Conservation (phyloP, 176 grass and related monocot genomes). For the Calamus simplicifolius region DNA sequence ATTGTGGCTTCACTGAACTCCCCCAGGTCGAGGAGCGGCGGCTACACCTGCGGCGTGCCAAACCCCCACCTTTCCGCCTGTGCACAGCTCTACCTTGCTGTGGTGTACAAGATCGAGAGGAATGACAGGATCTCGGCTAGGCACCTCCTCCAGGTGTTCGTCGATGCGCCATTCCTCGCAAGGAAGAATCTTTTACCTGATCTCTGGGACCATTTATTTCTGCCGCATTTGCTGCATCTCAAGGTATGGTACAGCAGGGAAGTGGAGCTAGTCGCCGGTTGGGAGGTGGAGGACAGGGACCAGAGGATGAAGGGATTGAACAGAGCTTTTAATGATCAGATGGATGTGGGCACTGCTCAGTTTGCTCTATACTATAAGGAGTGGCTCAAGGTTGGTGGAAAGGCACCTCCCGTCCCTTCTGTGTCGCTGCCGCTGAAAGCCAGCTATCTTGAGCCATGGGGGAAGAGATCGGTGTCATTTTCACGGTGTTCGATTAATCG, state of each 20-base stretch:
- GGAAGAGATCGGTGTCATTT: constrained; percentile 41
- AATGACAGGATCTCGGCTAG: constrained; percentile 63
- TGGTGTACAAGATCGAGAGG: constrained; percentile 84
- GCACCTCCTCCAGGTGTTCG: constrained; percentile 88
- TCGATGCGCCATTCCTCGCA: constrained; percentile 68
- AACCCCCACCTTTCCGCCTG: constrained; percentile 75
- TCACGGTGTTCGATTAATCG: constrained; percentile 54
- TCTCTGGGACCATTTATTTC: constrained; percentile 92
- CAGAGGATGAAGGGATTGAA: constrained; percentile 47
- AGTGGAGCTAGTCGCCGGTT: constrained; percentile 33
- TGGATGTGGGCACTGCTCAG: constrained; percentile 68
- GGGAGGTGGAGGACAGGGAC: constrained; percentile 30
- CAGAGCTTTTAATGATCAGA: constrained; percentile 70
- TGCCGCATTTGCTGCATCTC: constrained; percentile 87
- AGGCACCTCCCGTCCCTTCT: constrained; percentile 41
- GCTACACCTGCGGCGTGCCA: constrained; percentile 51
- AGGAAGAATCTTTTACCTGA: constrained; percentile 69
- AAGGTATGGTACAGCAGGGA: constrained; percentile 81
- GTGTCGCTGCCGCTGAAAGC: constrained; percentile 57
- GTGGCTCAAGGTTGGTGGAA: constrained; percentile 57
- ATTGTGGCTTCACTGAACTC: constrained; percentile 73
- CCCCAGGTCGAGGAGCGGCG: neutral
- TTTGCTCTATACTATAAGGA: constrained; percentile 95
- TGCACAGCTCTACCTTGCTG: constrained; percentile 80
- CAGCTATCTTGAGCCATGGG: constrained; percentile 10